These are phyloP conservation scores for Penstemon newberryi DNA, from an alignment of 257 asterid species.

Conservation along the genomic window DNA sequence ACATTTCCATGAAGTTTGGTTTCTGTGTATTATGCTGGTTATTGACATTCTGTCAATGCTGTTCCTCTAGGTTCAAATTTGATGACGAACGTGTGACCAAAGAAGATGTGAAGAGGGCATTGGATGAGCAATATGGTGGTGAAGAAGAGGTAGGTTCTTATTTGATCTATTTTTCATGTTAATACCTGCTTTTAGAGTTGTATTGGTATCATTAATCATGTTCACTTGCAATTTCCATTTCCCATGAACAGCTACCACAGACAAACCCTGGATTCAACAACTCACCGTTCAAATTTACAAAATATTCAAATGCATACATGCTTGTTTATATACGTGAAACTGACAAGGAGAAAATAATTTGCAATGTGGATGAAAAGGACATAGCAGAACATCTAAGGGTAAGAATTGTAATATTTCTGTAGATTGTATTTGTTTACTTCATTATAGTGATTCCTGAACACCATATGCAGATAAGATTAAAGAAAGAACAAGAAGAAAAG, in stretches of 20 bases:
- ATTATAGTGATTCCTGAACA: constrained; percentile 5
- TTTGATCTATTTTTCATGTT: not conserved
- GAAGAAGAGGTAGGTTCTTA: constrained; percentile 46
- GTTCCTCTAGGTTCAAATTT: constrained; percentile 47
- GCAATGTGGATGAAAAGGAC: constrained; percentile 84
- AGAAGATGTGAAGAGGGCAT: constrained; percentile 50
- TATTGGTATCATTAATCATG: constrained; percentile 22
- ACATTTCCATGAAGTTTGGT: not conserved
- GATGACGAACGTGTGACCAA: constrained; percentile 61
- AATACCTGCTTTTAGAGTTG: not conserved
- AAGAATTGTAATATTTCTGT: constrained; percentile 28
- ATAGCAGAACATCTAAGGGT: constrained; percentile 85
- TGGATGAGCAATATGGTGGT: constrained; percentile 60
- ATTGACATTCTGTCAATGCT: constrained; percentile 20
- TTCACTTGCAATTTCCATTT: constrained; percentile 11
- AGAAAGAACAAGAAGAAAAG: constrained; percentile 80
- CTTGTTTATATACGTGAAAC: constrained; percentile 85
- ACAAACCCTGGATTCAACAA: constrained; percentile 78
- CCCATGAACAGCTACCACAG: constrained; percentile 59
- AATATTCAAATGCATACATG: constrained; percentile 82
- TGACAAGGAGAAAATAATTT: constrained; percentile 72
- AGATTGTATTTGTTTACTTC: constrained; percentile 22
- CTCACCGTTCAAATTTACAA: constrained; percentile 77
- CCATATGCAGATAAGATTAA: constrained; percentile 59
- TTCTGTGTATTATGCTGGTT: constrained; percentile 21